Percentiles rank a stretch among this genome's conserved stretches.
Conservation (phyloP, 208 protist genomes). For the Crithidia sp. region DNA sequence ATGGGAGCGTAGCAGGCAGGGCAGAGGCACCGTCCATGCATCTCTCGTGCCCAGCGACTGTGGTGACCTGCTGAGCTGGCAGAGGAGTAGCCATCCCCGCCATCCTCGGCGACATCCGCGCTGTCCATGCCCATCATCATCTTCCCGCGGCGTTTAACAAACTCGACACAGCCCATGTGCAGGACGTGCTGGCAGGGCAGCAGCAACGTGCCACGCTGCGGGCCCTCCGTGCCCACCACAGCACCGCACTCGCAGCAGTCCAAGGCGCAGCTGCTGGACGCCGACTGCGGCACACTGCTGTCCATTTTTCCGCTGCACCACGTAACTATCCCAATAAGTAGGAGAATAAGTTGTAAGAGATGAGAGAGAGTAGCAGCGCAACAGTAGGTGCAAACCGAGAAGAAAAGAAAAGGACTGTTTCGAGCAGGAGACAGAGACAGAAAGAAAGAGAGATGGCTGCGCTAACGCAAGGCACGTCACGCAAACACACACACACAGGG, state of each 20-base stretch:
- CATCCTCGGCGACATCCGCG: conserved; percentile 17
- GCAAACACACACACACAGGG: too few relatives aligned
- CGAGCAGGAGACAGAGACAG: too few relatives aligned
- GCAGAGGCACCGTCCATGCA: conserved; percentile 37
- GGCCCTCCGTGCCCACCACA: conserved; percentile 64
- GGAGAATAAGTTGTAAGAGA: too few relatives aligned
- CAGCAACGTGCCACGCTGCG: conserved; percentile 65
- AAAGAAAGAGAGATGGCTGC: too few relatives aligned
- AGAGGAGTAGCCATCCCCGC: neutral
- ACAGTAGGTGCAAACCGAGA: too few relatives aligned
- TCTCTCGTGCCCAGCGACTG: conserved; percentile 3
- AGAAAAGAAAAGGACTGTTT: too few relatives aligned
- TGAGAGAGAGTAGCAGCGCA: too few relatives aligned
- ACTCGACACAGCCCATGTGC: conserved; percentile 82
- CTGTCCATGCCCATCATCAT: conserved; percentile 22
- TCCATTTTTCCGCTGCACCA: neutral
- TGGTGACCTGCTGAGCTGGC: neutral
- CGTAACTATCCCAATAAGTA: too few relatives aligned
- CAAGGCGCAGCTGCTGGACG: conserved; percentile 17
- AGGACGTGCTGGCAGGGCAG: conserved; percentile 87
- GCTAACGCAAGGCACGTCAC: too few relatives aligned
- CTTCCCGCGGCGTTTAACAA: conserved; percentile 47
- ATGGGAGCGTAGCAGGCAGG: conserved; percentile 50
- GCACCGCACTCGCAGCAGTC: conserved; percentile 81
- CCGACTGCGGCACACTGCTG: neutral